Evolutionary conservation across 2,329 filamentous ascomycete genomes (phyloP).

Genomic region (Aspergillus persii): DNA sequence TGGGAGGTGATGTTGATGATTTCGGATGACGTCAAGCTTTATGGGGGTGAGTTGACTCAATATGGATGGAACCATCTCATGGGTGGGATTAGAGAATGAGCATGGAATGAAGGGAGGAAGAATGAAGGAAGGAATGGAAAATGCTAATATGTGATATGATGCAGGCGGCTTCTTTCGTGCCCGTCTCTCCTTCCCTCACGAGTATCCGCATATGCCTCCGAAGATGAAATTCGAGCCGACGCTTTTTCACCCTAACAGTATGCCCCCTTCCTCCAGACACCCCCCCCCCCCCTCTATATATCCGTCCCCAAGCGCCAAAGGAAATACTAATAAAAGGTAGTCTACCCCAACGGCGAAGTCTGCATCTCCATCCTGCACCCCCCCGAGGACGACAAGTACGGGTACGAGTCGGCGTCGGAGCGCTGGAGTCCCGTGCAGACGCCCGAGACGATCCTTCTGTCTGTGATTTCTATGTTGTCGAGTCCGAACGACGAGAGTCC

Average conservation of each 20-base stretch:
- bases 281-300: background rate
- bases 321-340: slow-evolving; percentile 32
- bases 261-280: slow-evolving; percentile 22
- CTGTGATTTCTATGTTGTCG: slow-evolving; percentile 87
- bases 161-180: slow-evolving; percentile 90
- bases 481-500: slow-evolving; percentile 94
- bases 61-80: no score
- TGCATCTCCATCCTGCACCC: slow-evolving; percentile 98
- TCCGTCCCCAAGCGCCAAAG: no score
- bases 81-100: no score
- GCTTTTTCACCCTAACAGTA: slow-evolving; percentile 89
- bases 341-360: slow-evolving; percentile 81
- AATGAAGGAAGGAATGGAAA: no score
- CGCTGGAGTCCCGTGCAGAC: slow-evolving; percentile 94
- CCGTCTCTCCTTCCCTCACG: slow-evolving; percentile 73
- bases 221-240: slow-evolving; percentile 82
- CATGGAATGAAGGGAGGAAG: no score
- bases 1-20: slow-evolving; percentile 99
- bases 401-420: slow-evolving; percentile 87
- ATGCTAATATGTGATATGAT: no score
- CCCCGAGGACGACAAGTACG: slow-evolving; percentile 88
- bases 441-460: slow-evolving; percentile 88
- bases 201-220: slow-evolving; percentile 85
- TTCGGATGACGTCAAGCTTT: slow-evolving; percentile 87
- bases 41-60: slow-evolving; percentile 66